Percentiles rank a stretch among this genome's conserved stretches.
Conservation (phyloP, 2,329 filamentous ascomycete species). For the Balansia obtecta region DNA sequence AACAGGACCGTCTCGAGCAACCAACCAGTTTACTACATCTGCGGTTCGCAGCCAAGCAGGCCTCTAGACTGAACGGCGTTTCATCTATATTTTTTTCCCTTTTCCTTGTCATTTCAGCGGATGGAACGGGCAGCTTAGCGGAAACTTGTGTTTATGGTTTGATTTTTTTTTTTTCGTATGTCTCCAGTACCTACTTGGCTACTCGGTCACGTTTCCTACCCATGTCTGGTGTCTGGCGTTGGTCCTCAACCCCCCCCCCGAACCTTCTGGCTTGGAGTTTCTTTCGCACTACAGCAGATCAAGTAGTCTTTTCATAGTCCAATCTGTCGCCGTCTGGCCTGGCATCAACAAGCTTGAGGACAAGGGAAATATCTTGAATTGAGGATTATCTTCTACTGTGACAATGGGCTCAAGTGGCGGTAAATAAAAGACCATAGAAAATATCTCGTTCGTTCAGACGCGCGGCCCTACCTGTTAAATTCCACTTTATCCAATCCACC, state of each 20-base stretch:
- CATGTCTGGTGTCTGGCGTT: background rate
- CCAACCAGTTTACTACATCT: background rate
- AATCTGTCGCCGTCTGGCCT: background rate
- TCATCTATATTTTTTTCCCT: background rate
- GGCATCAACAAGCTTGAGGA: background rate
- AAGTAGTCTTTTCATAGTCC: background rate
- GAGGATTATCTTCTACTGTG: background rate
- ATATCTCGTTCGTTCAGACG: background rate
- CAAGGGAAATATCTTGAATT: background rate
- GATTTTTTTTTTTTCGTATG: background rate
- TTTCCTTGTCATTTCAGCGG: background rate
- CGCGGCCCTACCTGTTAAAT: background rate
- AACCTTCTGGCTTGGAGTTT: background rate
- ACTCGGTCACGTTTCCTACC: background rate
- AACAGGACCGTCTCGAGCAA: background rate
- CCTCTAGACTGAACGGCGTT: background rate
- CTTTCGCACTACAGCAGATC: background rate
- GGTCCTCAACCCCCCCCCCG: background rate
- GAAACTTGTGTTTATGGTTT: background rate
- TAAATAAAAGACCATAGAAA: background rate
- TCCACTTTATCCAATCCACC: background rate
- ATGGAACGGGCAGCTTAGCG: background rate
- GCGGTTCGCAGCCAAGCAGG: too few species aligned
- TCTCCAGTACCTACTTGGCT: background rate
- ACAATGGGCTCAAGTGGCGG: background rate